phyloP scores from a whole-genome alignment of 805 yeast genomes.

The Ogataea philodendri region DNA sequence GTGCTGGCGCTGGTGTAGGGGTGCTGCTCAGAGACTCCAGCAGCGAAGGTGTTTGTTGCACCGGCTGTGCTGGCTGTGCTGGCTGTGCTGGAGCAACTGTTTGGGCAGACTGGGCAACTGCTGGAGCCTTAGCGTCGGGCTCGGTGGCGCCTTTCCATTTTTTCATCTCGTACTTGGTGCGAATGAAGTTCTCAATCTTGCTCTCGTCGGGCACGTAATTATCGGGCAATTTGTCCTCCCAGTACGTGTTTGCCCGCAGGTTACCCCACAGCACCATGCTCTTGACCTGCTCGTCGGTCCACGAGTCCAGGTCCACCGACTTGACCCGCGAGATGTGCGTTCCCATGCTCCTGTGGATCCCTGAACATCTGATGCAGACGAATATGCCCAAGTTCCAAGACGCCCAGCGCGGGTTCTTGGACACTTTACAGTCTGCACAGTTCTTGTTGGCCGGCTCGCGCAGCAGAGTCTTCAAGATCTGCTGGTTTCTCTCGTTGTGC shows the following conservation, averaged over 20 bases:
- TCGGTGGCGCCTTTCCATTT: constrained; percentile 58
- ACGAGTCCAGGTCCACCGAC: constrained; percentile 90
- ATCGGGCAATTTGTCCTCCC: constrained; percentile 79
- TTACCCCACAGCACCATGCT: constrained; percentile 88
- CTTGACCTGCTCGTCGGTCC: constrained; percentile 91
- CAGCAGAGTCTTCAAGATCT: constrained; percentile 69
- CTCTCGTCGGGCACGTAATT: constrained; percentile 75
- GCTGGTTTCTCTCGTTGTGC: constrained; percentile 54
- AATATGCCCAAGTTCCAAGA: constrained; percentile 94
- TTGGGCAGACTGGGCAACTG: not conserved
- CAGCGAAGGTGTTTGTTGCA: constrained; percentile 2
- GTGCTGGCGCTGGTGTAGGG: constrained; percentile 1
- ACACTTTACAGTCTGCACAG: constrained; percentile 90
- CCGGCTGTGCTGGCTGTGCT: constrained; percentile 1
- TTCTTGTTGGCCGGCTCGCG: constrained; percentile 71
- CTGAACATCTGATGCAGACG: constrained; percentile 92
- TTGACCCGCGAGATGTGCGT: constrained; percentile 93
- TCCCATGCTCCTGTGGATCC: constrained; percentile 92
- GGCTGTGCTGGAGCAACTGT: not conserved
- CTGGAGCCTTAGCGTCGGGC: constrained; percentile 4
- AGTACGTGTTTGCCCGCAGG: constrained; percentile 67
- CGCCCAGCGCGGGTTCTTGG: constrained; percentile 96
- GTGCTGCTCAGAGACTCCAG: constrained; percentile 1
- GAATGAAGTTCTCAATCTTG: constrained; percentile 83
- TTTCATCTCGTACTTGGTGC: constrained; percentile 87